phyloP scores from a whole-genome alignment of 306 rosid species.

The Dryas alaskensis region DNA sequence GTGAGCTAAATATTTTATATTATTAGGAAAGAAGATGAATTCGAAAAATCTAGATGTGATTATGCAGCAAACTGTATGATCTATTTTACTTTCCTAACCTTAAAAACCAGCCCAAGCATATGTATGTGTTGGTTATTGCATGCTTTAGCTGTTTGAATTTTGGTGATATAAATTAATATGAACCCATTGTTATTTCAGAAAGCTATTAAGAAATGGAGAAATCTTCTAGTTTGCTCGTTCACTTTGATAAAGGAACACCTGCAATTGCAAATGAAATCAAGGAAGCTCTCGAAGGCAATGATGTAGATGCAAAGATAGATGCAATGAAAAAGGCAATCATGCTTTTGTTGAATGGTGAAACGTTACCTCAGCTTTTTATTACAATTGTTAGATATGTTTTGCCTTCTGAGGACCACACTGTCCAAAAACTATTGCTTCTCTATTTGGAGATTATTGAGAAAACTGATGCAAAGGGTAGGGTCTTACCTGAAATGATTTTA shows the following conservation, averaged over 20 bases:
- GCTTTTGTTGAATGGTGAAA: slow-evolving; percentile 73
- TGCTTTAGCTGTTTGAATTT: not conserved
- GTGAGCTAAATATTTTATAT: not conserved
- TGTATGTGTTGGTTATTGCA: not conserved
- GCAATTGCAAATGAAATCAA: slow-evolving; percentile 69
- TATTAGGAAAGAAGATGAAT: not conserved
- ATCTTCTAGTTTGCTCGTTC: slow-evolving; percentile 56
- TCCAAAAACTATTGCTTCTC: slow-evolving; percentile 67
- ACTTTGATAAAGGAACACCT: slow-evolving; percentile 71
- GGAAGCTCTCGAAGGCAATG: slow-evolving; percentile 62
- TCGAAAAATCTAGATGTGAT: not conserved
- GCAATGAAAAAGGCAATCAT: slow-evolving; percentile 68
- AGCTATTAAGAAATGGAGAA: slow-evolving; percentile 48
- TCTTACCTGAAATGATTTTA: slow-evolving; percentile 75
- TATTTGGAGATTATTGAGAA: slow-evolving; percentile 75
- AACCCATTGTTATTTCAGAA: not conserved
- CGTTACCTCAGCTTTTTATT: slow-evolving; percentile 69
- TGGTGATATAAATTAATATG: not conserved
- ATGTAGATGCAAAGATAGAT: slow-evolving; percentile 49
- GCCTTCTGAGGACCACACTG: slow-evolving; percentile 77
- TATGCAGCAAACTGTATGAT: no score
- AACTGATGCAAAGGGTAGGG: slow-evolving; percentile 61
- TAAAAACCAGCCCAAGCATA: not conserved
- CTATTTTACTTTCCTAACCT: not conserved
- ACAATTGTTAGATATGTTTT: slow-evolving; percentile 70